These are phyloP conservation scores for Trichomonas gallinae DNA, from an alignment of 208 protist species.

Conservation along the genomic window DNA sequence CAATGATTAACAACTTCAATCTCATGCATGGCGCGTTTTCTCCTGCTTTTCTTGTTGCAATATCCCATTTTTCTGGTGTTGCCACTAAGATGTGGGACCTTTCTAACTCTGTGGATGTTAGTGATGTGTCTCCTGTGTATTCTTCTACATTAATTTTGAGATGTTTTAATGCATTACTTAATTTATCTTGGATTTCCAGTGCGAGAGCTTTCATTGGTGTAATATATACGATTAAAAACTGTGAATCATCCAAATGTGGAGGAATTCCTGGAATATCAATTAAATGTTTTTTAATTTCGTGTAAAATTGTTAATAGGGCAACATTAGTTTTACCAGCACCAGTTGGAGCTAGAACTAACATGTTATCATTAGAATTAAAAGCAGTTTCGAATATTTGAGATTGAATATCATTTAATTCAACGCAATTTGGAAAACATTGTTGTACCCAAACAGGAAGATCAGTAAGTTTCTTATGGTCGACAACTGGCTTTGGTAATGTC, in stretches of 20 bases:
- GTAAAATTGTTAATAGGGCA: conserved; percentile 93
- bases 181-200: conserved; percentile 92
- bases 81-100: conserved; percentile 74
- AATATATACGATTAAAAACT: conserved; percentile 97
- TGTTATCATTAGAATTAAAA: conserved; percentile 90
- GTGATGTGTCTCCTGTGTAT: conserved; percentile 85
- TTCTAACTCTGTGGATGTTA: conserved; percentile 81
- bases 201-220: conserved; percentile 99
- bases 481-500: neutral
- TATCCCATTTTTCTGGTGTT: conserved; percentile 99
- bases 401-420: conserved; percentile 59
- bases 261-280: neutral
- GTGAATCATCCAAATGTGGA: neutral
- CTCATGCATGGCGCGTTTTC: conserved; percentile 56
- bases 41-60: conserved; percentile 88
- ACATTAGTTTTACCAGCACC: conserved; percentile 99
- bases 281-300: conserved; percentile 63
- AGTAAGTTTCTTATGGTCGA: conserved; percentile 47
- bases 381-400: conserved; percentile 55
- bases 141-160: conserved; percentile 58
- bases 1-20: conserved; percentile 76
- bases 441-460: conserved; percentile 61
- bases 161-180: conserved; percentile 65
- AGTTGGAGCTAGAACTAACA: conserved; percentile 90
- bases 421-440: neutral